phyloP scores from a whole-genome alignment of 768 basidiomycete species.

The Pilatotrama ljubarskyi region DNA sequence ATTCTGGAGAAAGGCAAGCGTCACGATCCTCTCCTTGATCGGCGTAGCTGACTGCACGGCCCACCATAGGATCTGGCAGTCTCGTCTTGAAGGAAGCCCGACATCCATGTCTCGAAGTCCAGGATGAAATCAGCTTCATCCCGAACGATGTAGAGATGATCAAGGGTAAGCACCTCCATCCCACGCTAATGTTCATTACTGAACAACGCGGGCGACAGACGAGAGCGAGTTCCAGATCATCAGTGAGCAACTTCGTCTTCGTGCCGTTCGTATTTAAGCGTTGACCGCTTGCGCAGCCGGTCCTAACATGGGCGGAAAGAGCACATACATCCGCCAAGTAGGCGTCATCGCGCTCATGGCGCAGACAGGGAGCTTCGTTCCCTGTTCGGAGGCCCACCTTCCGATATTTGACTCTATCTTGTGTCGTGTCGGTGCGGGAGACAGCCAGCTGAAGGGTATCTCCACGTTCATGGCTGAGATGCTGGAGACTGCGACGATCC shows the following conservation, averaged over 20 bases:
- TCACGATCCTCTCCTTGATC: background rate
- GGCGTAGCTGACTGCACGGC: background rate
- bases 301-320: constrained; percentile 99
- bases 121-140: constrained; percentile 94
- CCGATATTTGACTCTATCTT: constrained; percentile 96
- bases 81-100: constrained; percentile 82
- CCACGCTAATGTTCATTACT: background rate
- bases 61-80: constrained; percentile 66
- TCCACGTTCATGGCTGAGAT: constrained; percentile 99
- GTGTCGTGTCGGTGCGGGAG: constrained; percentile 95
- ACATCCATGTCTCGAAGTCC: constrained; percentile 95
- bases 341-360: constrained; percentile 98
- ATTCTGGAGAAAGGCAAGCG: constrained; percentile 70
- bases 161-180: constrained; percentile 52
- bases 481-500: constrained; percentile 96
- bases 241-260: constrained; percentile 46
- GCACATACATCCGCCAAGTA: constrained; percentile 93
- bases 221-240: constrained; percentile 95
- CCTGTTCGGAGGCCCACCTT: constrained; percentile 79
- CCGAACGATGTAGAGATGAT: constrained; percentile 95
- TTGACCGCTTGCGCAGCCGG: constrained; percentile 55
- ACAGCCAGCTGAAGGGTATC: constrained; percentile 96
- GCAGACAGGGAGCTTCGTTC: constrained; percentile 93
- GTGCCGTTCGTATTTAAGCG: background rate
- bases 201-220: constrained; percentile 38